phyloP scores from a whole-genome alignment of 2,329 filamentous ascomycete genomes.

The Bretziella fagacearum region DNA sequence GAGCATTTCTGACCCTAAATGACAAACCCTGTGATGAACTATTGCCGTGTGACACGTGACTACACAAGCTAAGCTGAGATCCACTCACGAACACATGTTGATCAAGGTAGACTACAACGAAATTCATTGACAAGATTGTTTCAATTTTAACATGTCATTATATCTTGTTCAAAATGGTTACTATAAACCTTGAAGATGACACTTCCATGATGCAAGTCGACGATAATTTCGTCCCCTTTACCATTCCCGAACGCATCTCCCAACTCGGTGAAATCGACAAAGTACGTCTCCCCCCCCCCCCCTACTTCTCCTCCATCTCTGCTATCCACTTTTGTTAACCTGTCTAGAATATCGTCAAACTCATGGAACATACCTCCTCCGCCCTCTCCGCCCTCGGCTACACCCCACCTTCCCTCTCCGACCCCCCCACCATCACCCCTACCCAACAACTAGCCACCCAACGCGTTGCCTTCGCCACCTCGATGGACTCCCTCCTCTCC shows the following conservation, averaged over 20 bases:
- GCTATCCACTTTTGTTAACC: constrained; percentile 2
- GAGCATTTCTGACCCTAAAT: background rate
- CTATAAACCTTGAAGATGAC: constrained; percentile 1
- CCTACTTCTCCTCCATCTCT: constrained; percentile 8
- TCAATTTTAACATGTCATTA: background rate
- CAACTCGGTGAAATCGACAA: constrained; percentile 68
- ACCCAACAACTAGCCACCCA: constrained; percentile 26
- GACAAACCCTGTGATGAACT: constrained; percentile 1
- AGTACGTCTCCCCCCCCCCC: constrained; percentile 23
- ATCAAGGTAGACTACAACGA: background rate
- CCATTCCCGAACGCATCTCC: constrained; percentile 58
- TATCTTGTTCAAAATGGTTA: constrained; percentile 2
- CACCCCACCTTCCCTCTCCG: background rate
- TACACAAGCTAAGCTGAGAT: background rate
- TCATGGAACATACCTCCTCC: constrained; percentile 29
- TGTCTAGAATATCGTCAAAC: constrained; percentile 21
- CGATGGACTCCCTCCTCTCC: constrained; percentile 50
- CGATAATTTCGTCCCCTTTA: constrained; percentile 33
- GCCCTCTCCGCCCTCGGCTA: constrained; percentile 30
- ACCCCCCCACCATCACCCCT: background rate
- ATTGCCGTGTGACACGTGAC: background rate
- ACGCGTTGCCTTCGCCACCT: constrained; percentile 38
- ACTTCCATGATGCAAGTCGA: constrained; percentile 4
- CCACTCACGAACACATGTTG: no score
- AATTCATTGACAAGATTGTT: background rate